These are phyloP conservation scores for Penicillium verhagenii DNA, from an alignment of 495 filamentous ascomycete species.

Conservation along the genomic window DNA sequence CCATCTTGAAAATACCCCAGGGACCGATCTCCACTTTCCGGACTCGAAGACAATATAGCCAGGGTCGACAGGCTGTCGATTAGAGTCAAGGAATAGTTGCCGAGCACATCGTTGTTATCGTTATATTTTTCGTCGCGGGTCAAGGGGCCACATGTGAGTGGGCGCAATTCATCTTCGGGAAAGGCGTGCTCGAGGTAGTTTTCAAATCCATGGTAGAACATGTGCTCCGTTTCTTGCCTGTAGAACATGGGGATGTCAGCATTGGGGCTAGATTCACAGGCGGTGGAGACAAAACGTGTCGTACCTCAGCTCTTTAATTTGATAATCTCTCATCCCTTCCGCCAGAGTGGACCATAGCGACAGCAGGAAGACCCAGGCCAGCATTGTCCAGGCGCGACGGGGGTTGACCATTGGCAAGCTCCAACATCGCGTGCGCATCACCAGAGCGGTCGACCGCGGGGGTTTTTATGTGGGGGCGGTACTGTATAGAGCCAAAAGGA, in stretches of 20 bases:
- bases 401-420: conserved; percentile 39
- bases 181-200: conserved; percentile 94
- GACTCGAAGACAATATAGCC: conserved; percentile 79
- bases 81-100: conserved; percentile 93
- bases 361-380: conserved; percentile 40
- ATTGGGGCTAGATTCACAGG: background rate
- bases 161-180: conserved; percentile 93
- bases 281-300: background rate
- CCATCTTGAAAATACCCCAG: conserved; percentile 77
- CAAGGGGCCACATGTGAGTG: conserved; percentile 78
- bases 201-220: conserved; percentile 97
- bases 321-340: conserved; percentile 41
- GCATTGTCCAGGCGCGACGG: conserved; percentile 37
- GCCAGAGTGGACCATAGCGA: conserved; percentile 40
- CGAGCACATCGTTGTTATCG: conserved; percentile 91
- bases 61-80: conserved; percentile 93
- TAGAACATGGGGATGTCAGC: conserved; percentile 8
- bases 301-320: conserved; percentile 44
- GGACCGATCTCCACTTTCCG: conserved; percentile 58
- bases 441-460: conserved; percentile 25
- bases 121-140: conserved; percentile 79
- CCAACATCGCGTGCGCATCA: conserved; percentile 49
- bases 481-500: conserved; percentile 4
- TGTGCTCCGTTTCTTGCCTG: conserved; percentile 76
- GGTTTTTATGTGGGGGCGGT: conserved; percentile 30